Conservation (phyloP, 345 rosid species). For the Streptanthus diversifolius region DNA sequence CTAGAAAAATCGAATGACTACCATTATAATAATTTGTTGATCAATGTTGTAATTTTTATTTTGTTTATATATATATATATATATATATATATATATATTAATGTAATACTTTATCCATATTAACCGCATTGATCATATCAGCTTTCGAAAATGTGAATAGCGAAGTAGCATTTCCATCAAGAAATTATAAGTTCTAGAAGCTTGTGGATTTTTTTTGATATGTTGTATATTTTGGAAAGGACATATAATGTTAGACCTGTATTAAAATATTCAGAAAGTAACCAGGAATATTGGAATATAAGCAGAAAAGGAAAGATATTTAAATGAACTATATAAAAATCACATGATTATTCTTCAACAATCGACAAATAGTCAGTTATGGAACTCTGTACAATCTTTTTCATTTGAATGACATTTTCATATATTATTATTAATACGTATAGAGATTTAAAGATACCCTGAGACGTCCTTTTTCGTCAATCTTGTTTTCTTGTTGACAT, state of each 20-base stretch:
- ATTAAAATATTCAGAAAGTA: conserved; percentile 19
- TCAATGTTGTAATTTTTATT: no score
- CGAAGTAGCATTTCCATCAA: no score
- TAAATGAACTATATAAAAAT: background rate
- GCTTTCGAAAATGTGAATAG: no score
- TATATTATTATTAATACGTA: background rate
- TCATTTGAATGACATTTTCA: background rate
- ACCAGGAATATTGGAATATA: background rate
- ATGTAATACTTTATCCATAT: no score
- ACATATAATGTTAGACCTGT: background rate
- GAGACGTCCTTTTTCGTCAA: background rate
- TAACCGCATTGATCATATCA: no score
- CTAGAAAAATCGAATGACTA: no score
- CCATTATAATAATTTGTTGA: no score
- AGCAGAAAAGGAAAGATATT: background rate
- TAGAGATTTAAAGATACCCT: background rate
- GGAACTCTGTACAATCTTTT: background rate
- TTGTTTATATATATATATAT: no score
- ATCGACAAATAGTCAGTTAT: background rate
- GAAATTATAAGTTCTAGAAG: conserved; percentile 12
- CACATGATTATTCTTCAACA: conserved; percentile 21
- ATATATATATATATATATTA: no score
- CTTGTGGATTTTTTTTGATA: conserved; percentile 6
- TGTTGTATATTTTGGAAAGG: conserved; percentile 2
- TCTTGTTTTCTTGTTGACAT: background rate